Evolutionary conservation across 2,329 filamentous ascomycete species (phyloP).

Genomic region (Trichoderma gracile): DNA sequence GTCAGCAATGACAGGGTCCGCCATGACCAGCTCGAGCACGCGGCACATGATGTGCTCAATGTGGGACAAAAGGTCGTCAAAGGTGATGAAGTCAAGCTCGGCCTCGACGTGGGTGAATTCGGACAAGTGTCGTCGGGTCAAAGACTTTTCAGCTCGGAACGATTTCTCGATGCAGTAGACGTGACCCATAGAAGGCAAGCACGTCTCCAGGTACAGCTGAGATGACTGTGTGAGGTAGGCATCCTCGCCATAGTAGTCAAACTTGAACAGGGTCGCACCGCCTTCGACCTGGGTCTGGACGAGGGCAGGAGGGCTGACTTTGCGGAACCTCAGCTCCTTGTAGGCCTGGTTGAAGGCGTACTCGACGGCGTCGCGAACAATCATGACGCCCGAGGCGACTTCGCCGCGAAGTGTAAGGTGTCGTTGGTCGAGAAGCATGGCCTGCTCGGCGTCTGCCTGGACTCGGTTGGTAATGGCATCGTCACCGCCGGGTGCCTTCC

Average conservation of each 20-base stretch:
- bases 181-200: conserved; percentile 84
- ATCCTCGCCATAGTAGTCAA: conserved; percentile 85
- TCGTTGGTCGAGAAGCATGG: conserved; percentile 72
- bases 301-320: conserved; percentile 85
- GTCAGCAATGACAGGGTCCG: conserved; percentile 69
- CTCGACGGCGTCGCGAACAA: conserved; percentile 79
- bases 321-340: conserved; percentile 73
- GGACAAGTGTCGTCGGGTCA: conserved; percentile 89
- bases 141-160: conserved; percentile 94
- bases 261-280: conserved; percentile 84
- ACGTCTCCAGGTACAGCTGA: conserved; percentile 96
- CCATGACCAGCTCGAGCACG: conserved; percentile 76
- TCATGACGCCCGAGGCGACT: conserved; percentile 79
- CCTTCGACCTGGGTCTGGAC: conserved; percentile 96
- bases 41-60: conserved; percentile 85
- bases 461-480: conserved; percentile 86
- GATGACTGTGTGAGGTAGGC: conserved; percentile 96
- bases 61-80: conserved; percentile 83
- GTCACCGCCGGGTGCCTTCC: conserved; percentile 78
- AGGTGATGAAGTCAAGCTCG: conserved; percentile 93
- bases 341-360: conserved; percentile 78
- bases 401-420: conserved; percentile 86
- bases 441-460: conserved; percentile 55
- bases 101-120: conserved; percentile 98
- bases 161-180: conserved; percentile 99